phyloP scores from a whole-genome alignment of 73 alveolate species.

The Tetrahymena thermophila region DNA sequence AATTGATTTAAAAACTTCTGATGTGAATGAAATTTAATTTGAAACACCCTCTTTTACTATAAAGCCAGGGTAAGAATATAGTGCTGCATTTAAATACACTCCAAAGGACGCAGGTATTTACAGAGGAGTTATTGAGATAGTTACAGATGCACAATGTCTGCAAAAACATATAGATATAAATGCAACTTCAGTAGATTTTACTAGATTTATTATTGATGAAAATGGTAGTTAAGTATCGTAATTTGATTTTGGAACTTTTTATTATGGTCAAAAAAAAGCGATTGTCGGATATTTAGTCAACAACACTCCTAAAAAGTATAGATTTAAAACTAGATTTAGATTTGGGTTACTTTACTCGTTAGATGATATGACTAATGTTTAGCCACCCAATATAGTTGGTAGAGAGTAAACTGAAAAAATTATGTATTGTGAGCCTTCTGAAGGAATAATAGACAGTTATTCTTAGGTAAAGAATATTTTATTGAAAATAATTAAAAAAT shows the following conservation, averaged over 20 bases:
- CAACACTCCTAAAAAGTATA: constrained; percentile 89
- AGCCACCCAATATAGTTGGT: constrained; percentile 90
- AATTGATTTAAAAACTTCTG: constrained; percentile 75
- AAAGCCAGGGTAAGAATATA: constrained; percentile 72
- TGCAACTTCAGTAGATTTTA: constrained; percentile 93
- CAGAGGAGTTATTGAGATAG: constrained; percentile 87
- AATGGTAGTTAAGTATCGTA: constrained; percentile 87
- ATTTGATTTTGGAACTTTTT: constrained; percentile 91
- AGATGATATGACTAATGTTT: constrained; percentile 73
- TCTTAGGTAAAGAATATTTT: constrained; percentile 50
- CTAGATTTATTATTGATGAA: constrained; percentile 45
- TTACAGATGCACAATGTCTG: constrained; percentile 85
- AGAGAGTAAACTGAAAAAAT: constrained; percentile 90
- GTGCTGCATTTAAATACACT: constrained; percentile 68
- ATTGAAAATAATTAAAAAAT: not conserved
- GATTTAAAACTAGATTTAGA: constrained; percentile 74
- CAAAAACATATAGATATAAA: constrained; percentile 90
- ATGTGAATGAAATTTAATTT: constrained; percentile 69
- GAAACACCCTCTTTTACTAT: constrained; percentile 82
- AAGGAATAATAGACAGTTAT: constrained; percentile 88
- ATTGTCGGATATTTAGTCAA: constrained; percentile 89
- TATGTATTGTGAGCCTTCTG: constrained; percentile 87
- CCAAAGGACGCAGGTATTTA: constrained; percentile 94
- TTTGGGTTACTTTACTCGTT: constrained; percentile 79
- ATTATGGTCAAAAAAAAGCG: constrained; percentile 90